phyloP scores from a whole-genome alignment of 768 basidiomycete species.

The Auricularia heimuer region DNA sequence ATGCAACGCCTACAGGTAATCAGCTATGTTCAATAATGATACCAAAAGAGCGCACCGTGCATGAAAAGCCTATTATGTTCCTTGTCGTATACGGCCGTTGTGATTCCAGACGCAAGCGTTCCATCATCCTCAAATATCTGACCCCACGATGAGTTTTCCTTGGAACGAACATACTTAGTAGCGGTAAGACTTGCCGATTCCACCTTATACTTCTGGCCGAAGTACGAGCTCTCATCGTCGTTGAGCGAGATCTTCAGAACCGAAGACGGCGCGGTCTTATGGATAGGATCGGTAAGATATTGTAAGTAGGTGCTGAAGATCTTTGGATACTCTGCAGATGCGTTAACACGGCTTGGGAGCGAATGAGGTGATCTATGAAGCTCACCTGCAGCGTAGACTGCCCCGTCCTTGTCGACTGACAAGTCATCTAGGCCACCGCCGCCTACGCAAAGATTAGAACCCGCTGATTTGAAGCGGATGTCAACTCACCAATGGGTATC shows the following conservation, averaged over 20 bases:
- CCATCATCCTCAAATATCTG: slow-evolving; percentile 67
- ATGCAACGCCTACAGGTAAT: neutral
- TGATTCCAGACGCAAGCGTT: slow-evolving; percentile 42
- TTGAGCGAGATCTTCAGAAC: slow-evolving; percentile 47
- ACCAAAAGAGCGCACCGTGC: slow-evolving; percentile 34
- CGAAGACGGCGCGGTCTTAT: slow-evolving; percentile 28
- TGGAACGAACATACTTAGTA: neutral
- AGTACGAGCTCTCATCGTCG: slow-evolving; percentile 39
- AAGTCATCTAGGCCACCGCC: slow-evolving; percentile 53
- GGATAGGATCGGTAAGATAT: slow-evolving; percentile 28
- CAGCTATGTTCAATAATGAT: neutral
- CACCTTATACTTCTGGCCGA: slow-evolving; percentile 48
- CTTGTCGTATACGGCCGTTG: slow-evolving; percentile 47
- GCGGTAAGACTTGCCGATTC: slow-evolving; percentile 36
- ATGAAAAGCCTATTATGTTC: slow-evolving; percentile 42
- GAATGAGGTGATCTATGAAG: neutral
- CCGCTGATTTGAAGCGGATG: slow-evolving; percentile 3
- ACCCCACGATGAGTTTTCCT: neutral
- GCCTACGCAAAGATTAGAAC: slow-evolving; percentile 13
- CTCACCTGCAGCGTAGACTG: slow-evolving; percentile 53
- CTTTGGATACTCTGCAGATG: slow-evolving; percentile 34
- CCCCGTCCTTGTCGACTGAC: slow-evolving; percentile 46
- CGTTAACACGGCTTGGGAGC: neutral
- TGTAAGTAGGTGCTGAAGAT: slow-evolving; percentile 22
- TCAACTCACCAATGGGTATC: slow-evolving; percentile 41